Evolutionary conservation across 2,329 filamentous ascomycete genomes (phyloP).

Genomic region (Apiospora phragmitis): DNA sequence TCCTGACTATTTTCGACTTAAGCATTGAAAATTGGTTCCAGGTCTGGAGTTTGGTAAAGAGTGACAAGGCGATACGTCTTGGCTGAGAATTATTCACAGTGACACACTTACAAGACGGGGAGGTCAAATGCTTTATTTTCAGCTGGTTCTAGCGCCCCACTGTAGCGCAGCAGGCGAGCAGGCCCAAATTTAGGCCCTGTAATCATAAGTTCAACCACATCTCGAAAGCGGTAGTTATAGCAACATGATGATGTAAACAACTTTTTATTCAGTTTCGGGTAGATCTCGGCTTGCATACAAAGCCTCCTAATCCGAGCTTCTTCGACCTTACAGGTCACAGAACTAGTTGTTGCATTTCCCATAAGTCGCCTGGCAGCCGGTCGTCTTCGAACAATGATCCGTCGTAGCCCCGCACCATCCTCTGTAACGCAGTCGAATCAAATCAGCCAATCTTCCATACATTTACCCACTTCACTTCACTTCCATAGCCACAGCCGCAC

Average conservation of each 20-base stretch:
- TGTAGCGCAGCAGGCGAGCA: neutral
- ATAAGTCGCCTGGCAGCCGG: constrained; percentile 29
- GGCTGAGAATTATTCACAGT: neutral
- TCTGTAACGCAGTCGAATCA: constrained; percentile 16
- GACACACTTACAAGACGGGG: neutral
- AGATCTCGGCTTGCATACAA: neutral
- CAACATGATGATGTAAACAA: neutral
- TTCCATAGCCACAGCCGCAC: neutral
- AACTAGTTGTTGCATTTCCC: constrained; percentile 23
- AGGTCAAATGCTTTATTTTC: neutral
- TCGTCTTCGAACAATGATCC: constrained; percentile 26
- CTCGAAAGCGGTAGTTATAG: neutral
- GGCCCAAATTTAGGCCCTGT: neutral
- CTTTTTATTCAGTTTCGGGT: neutral
- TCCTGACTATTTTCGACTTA: neutral
- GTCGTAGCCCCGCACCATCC: constrained; percentile 33
- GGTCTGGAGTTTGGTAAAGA: neutral
- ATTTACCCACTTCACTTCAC: neutral
- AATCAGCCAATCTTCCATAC: neutral
- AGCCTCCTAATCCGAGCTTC: too few relatives aligned
- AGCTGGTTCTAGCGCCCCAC: neutral
- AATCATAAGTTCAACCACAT: neutral
- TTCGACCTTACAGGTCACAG: neutral
- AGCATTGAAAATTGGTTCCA: neutral
- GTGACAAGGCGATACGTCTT: neutral